Evolutionary conservation across 1,139 yeast genomes (phyloP).

Genomic region (Hyphopichia pseudoburtonii): DNA sequence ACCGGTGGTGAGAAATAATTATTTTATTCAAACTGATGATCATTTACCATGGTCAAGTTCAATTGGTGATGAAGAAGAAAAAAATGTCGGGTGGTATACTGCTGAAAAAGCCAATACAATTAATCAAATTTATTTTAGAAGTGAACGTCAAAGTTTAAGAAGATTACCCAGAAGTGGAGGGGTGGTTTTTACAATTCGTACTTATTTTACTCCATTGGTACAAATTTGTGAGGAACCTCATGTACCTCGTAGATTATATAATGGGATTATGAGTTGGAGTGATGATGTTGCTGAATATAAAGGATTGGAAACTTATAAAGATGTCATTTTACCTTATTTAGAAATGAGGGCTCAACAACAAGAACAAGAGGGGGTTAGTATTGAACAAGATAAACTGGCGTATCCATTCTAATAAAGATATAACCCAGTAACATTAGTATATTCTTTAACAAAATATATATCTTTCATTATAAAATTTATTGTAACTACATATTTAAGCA

Average conservation of each 20-base stretch:
- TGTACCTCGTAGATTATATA: conserved; percentile 56
- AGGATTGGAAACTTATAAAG: conserved; percentile 55
- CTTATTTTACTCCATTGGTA: conserved; percentile 57
- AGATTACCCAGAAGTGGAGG: conserved; percentile 64
- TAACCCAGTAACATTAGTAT: not conserved
- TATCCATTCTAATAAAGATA: conserved; percentile 46
- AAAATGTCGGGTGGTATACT: conserved; percentile 59
- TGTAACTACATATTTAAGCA: no score
- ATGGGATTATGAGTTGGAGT: conserved; percentile 60
- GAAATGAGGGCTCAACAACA: conserved; percentile 52
- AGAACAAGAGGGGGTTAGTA: conserved; percentile 42
- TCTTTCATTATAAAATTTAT: no score
- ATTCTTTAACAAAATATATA: no score
- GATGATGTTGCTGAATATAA: conserved; percentile 59
- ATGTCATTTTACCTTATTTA: conserved; percentile 54
- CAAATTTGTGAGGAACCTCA: conserved; percentile 58
- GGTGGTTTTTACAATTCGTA: conserved; percentile 60
- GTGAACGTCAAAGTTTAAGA: conserved; percentile 69
- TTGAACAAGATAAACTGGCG: conserved; percentile 35
- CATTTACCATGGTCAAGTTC: conserved; percentile 64
- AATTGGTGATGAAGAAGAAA: conserved; percentile 55
- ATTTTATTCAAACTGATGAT: conserved; percentile 63
- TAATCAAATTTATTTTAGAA: conserved; percentile 52
- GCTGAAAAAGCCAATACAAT: conserved; percentile 50
- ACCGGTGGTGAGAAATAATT: conserved; percentile 66